These are phyloP conservation scores for Chalaropsis ovoidea DNA, from an alignment of 2,329 filamentous ascomycete genomes.

Conservation along the genomic window DNA sequence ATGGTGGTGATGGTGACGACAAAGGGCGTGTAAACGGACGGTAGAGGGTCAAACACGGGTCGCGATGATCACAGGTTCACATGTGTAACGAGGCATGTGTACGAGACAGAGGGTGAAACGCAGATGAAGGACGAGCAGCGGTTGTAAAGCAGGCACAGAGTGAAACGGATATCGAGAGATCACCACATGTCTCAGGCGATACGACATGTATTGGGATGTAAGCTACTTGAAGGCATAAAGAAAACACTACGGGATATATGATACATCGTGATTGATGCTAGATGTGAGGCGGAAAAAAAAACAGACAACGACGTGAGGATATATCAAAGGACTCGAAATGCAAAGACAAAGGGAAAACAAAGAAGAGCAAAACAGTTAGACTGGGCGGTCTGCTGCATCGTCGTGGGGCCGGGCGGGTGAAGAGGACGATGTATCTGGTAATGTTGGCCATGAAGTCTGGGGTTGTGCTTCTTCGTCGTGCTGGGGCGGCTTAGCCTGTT, in stretches of 20 bases:
- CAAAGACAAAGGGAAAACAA: conserved; percentile 13
- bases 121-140: neutral
- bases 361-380: neutral
- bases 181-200: neutral
- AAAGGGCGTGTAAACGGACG: neutral
- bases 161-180: neutral
- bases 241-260: neutral
- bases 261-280: neutral
- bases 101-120: neutral
- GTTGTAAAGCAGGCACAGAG: neutral
- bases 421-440: neutral
- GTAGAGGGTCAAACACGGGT: neutral
- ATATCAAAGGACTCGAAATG: conserved; percentile 8
- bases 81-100: too few species aligned
- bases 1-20: neutral
- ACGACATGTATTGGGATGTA: neutral
- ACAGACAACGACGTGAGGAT: neutral
- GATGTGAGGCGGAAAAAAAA: neutral
- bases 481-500: neutral
- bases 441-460: neutral
- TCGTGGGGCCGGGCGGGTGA: neutral
- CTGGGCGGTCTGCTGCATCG: neutral
- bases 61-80: neutral
- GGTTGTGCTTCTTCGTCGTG: neutral
- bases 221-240: neutral